Evolutionary conservation across 2,329 filamentous ascomycete genomes (phyloP), one percentile per base, ranked within the genome.

Genomic region (Sporothrix inflata): DNA sequence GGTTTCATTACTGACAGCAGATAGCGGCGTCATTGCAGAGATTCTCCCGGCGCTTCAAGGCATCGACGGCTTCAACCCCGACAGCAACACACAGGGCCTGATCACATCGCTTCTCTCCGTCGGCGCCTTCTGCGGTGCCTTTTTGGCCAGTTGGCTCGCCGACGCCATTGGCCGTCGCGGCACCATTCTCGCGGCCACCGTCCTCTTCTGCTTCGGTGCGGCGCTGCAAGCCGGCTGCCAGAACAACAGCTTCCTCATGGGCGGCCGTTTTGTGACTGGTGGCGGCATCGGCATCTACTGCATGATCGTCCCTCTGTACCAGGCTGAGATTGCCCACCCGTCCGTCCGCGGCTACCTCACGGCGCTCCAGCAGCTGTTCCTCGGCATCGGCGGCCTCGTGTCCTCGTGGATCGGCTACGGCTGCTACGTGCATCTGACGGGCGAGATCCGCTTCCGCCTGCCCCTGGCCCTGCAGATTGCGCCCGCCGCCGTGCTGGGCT

Each of bases 131-230:
- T 61, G 55, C 30, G 55, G 55, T 16, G 55, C 55, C 7, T 38
- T 61, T 16, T 61, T 61, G 40, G 55, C 55, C 19, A 61, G 55
- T 21, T 61, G 55, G 55, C 55, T 61, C 8, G 55, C 55, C 34
- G 55, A 61, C 16, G 55, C 55, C 55, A 61, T 61, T 40, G 55
- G 55, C 30, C 55, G 55, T 19, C 55, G 55, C 9, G 55, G 55
- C 16, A 61, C 55, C 16, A 61, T 61, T 19, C 55, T 61, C 14
- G 34, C 19, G 2, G 55, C 55, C 16, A 61, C 55, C 0, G 8
- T 61, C 55, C 55, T 61, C 30, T 61, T 61, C 55, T 61, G 55
- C 55, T 61, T 61, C 19, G 55, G 55, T 40, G 55, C 55, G 9
- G 55, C 55, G 8, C 55, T 61, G 30, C 55, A 61, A 14, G 27